phyloP scores from a whole-genome alignment of 2,329 filamentous ascomycete species.

The Ophiostoma fasciatum region DNA sequence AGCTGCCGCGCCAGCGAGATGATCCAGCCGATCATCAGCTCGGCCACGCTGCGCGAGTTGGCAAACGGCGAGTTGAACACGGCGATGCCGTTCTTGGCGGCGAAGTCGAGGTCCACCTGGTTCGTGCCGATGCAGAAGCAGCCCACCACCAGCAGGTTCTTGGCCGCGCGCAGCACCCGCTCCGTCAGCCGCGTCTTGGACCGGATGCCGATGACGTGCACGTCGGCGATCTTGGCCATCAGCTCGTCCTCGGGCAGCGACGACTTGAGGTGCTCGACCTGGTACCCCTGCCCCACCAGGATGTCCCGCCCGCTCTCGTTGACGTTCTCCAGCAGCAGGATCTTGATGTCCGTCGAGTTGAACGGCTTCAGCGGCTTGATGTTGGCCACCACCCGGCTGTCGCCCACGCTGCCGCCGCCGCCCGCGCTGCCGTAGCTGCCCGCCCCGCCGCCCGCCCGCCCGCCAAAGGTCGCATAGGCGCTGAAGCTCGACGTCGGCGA shows the following conservation, averaged over 20 bases:
- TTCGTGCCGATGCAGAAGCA: conserved; percentile 99
- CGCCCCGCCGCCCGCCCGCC: conserved; percentile 10
- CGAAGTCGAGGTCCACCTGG: conserved; percentile 76
- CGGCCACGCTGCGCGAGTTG: conserved; percentile 92
- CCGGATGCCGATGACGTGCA: conserved; percentile 94
- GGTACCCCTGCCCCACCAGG: conserved; percentile 74
- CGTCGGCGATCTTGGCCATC: conserved; percentile 90
- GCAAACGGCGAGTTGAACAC: conserved; percentile 99
- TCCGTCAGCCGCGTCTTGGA: conserved; percentile 93
- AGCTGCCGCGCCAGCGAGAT: conserved; percentile 85
- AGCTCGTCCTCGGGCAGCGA: conserved; percentile 85
- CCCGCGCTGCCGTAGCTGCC: conserved; percentile 17
- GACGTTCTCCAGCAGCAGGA: conserved; percentile 88
- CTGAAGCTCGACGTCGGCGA: conserved; percentile 50
- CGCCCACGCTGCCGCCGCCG: conserved; percentile 24
- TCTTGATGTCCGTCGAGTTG: conserved; percentile 90
- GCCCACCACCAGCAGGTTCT: conserved; percentile 87
- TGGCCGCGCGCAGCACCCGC: conserved; percentile 72
- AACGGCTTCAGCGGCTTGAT: conserved; percentile 86
- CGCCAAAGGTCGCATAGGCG: conserved; percentile 17
- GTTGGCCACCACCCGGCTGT: conserved; percentile 19
- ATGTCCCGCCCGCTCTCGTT: conserved; percentile 82
- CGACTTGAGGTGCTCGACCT: conserved; percentile 82
- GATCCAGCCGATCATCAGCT: conserved; percentile 89
- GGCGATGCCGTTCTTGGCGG: conserved; percentile 73